Percentiles rank a stretch among this genome's conserved stretches.
Conservation (phyloP, 2,329 filamentous ascomycete species). For the Sclerotinia borealis region DNA sequence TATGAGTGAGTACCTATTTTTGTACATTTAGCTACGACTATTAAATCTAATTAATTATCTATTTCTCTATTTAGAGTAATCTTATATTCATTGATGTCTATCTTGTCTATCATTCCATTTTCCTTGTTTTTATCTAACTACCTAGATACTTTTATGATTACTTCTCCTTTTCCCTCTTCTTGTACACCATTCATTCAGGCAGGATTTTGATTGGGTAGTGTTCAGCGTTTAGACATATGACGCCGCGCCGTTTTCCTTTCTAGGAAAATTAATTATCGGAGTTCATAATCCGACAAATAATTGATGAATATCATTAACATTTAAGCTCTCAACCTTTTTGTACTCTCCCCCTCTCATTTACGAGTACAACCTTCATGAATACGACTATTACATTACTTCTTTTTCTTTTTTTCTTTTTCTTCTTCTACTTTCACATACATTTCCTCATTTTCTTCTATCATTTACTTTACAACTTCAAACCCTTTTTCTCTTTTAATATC, state of each 20-base stretch:
- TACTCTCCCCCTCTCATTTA: too few relatives aligned
- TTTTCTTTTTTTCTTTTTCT: background rate
- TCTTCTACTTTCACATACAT: background rate
- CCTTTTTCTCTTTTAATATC: background rate
- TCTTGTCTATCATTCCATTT: background rate
- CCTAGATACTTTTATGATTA: background rate
- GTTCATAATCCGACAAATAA: background rate
- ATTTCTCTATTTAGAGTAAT: too few relatives aligned
- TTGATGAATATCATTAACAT: background rate
- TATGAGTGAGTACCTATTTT: too few relatives aligned
- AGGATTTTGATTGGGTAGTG: background rate
- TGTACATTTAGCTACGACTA: too few relatives aligned
- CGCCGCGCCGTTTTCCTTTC: slow-evolving; percentile 1
- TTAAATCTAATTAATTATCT: too few relatives aligned
- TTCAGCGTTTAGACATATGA: slow-evolving; percentile 4
- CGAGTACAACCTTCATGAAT: too few relatives aligned
- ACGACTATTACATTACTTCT: background rate
- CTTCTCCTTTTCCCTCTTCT: background rate
- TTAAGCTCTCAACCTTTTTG: background rate
- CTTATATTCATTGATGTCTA: too few relatives aligned
- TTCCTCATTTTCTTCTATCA: background rate
- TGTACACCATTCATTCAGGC: background rate
- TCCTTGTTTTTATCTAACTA: background rate
- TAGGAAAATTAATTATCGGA: background rate
- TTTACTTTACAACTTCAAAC: too few relatives aligned